Conservation (phyloP, 129 eudicot genomes). For the Arctium lappa region DNA sequence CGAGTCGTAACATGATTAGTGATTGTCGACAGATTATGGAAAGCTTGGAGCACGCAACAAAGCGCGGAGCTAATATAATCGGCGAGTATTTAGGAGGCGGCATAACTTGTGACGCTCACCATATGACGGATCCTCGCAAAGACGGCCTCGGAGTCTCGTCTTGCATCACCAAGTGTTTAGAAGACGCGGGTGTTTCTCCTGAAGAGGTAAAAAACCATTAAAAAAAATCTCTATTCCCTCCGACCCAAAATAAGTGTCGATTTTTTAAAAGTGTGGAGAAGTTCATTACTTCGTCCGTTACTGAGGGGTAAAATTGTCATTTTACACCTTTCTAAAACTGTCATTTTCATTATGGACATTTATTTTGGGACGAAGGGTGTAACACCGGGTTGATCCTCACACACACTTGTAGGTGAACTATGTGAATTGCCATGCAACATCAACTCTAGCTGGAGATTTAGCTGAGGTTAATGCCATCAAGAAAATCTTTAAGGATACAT, state of each 20-base stretch:
- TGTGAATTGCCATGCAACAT: slow-evolving; percentile 85
- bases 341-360: neutral
- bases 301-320: neutral
- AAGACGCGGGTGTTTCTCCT: slow-evolving; percentile 75
- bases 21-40: slow-evolving; percentile 60
- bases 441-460: slow-evolving; percentile 82
- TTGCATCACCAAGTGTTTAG: slow-evolving; percentile 66
- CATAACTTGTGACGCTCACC: slow-evolving; percentile 87
- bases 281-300: neutral
- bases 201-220: slow-evolving; percentile 57
- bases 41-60: slow-evolving; percentile 83
- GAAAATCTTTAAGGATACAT: slow-evolving; percentile 70
- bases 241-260: neutral
- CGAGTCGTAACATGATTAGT: neutral
- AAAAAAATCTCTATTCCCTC: neutral
- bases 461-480: slow-evolving; percentile 88
- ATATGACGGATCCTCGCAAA: slow-evolving; percentile 87
- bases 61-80: slow-evolving; percentile 71
- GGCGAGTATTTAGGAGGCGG: slow-evolving; percentile 91
- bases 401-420: slow-evolving; percentile 63
- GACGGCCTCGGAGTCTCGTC: slow-evolving; percentile 90
- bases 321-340: neutral
- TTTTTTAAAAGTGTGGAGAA: neutral
- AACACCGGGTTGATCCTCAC: neutral
- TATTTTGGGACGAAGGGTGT: neutral